Evolutionary conservation across 805 yeast species (phyloP), one percentile per base, ranked within the genome.

Genomic region (Candida corydali): DNA sequence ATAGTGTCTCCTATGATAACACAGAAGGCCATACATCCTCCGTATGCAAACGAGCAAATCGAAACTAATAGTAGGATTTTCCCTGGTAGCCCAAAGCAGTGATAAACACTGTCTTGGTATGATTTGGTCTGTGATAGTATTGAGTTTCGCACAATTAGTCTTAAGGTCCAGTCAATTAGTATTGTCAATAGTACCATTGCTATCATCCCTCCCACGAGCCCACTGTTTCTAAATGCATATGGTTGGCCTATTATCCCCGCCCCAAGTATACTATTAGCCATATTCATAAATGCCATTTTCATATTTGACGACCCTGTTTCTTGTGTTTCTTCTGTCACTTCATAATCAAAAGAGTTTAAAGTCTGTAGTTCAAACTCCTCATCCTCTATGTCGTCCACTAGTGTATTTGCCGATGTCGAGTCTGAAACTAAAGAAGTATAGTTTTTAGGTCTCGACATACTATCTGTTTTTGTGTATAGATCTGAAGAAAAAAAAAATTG

Each of bases 241-340:
- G 98, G 95, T 45, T 88, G 94, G 1, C 97, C 96, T 22, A 91
- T 86, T 37, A 91, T 86, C 6, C 98, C 98, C 0, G 98, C 97
- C 0, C 98, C 98, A 5, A 91, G 69, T 42, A 91, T 91, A 14
- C 94, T 82, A 59, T 89, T 89, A 8, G 96, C 95, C 95, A 89
- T 88, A 59, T 91, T 91, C 94, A 89, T 85, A 52, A 89, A 88
- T 4, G 97, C 97, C 86, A 83, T 83, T 40, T 73, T 75, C 72
- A 89, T 70, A 42, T 47, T 54, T 9, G 71, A 64, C 15, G 55
- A 53, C 4, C 69, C 70, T 15, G 45, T 41, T 17, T 52, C 57
- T 4, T 37, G 23, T 20, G 17, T 24, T 22, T 29, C 48, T 4
- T 30, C 42, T 12, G 41, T 44, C 7, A 32, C 37, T 19, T 39